Percentiles rank a stretch among this genome's conserved stretches.
These are phyloP conservation scores for Platismatia glauca DNA, from an alignment of 495 filamentous ascomycete species.

Conservation along the genomic window DNA sequence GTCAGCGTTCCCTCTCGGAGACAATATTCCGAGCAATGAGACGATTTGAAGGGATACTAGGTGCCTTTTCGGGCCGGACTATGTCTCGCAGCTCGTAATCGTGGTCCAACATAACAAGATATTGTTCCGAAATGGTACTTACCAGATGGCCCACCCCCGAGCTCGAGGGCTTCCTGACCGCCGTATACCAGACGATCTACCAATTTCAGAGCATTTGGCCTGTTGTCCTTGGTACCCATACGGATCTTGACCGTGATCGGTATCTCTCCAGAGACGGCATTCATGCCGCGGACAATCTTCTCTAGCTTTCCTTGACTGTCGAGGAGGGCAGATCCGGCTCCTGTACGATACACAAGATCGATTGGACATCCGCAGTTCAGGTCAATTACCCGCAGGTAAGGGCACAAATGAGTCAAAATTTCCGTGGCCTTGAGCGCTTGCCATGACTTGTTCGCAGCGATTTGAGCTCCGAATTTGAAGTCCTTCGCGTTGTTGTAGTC, in stretches of 20 bases:
- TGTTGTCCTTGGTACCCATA: conserved; percentile 74
- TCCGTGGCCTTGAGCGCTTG: conserved; percentile 80
- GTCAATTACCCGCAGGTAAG: conserved; percentile 79
- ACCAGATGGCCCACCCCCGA: conserved; percentile 59
- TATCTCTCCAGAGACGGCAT: conserved; percentile 72
- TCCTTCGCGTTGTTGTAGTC: conserved; percentile 74
- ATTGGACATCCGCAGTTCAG: conserved; percentile 97
- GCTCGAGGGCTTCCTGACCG: conserved; percentile 52
- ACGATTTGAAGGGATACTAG: background rate
- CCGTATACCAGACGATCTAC: conserved; percentile 76
- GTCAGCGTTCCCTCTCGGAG: background rate
- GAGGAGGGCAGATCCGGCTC: conserved; percentile 89
- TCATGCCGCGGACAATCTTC: conserved; percentile 92
- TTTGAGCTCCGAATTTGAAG: conserved; percentile 81
- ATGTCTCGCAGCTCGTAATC: background rate
- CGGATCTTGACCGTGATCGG: conserved; percentile 92
- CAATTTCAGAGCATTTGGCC: conserved; percentile 70
- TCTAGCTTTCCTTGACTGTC: conserved; percentile 76
- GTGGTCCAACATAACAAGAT: background rate
- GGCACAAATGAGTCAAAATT: conserved; percentile 61
- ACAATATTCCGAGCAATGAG: background rate
- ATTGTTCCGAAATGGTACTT: background rate
- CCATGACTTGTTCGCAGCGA: conserved; percentile 83
- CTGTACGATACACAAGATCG: conserved; percentile 76
- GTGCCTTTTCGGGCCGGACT: background rate